These are phyloP conservation scores for Lachnellula arida DNA, from an alignment of 2,329 filamentous ascomycete species.

Conservation along the genomic window DNA sequence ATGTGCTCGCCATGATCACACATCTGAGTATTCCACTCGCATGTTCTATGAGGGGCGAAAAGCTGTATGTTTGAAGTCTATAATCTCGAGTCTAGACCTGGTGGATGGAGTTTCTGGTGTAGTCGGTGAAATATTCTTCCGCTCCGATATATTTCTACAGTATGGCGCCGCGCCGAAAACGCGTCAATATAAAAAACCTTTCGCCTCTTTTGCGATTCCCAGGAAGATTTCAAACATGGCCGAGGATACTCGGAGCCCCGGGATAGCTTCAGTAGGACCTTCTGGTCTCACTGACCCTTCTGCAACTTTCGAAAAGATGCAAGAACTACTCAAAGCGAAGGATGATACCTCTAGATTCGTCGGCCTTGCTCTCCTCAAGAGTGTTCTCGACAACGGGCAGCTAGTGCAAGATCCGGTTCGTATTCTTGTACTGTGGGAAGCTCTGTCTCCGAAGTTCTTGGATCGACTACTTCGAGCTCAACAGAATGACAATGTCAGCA, in stretches of 20 bases:
- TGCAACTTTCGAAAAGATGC: conserved; percentile 44
- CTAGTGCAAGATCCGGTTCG: conserved; percentile 43
- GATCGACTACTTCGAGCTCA: conserved; percentile 57
- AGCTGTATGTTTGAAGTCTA: neutral
- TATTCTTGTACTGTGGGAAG: conserved; percentile 52
- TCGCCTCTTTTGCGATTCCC: neutral
- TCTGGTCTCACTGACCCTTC: conserved; percentile 11
- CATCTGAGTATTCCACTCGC: conserved; percentile 13
- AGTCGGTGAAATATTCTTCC: neutral
- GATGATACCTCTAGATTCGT: conserved; percentile 67
- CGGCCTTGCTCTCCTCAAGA: conserved; percentile 60
- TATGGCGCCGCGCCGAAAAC: neutral
- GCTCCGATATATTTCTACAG: neutral
- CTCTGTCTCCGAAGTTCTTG: conserved; percentile 58
- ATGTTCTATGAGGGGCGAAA: conserved; percentile 7
- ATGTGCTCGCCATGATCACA: conserved; percentile 32
- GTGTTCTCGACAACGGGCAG: conserved; percentile 57
- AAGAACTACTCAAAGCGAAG: conserved; percentile 51
- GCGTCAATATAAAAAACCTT: neutral
- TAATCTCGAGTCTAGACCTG: conserved; percentile 2
- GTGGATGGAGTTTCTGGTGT: neutral
- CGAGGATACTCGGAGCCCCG: neutral
- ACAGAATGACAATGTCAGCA: conserved; percentile 32
- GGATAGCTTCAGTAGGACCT: neutral
- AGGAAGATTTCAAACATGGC: conserved; percentile 5